Evolutionary conservation across 306 rosid species (phyloP).

Genomic region (Trichosanthes truncata): DNA sequence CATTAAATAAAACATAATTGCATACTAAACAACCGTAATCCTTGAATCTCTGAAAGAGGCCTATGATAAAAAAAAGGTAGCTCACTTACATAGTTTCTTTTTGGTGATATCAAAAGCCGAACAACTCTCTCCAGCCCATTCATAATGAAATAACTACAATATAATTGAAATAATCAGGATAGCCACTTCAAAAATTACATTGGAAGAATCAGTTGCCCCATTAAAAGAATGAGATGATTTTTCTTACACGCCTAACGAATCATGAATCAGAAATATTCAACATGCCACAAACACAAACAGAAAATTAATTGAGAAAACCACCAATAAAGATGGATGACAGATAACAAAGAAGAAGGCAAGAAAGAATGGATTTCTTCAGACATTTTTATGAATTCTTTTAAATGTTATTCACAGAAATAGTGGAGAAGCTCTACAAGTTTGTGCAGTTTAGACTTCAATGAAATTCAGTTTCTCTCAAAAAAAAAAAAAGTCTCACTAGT

Average conservation of each 20-base stretch:
- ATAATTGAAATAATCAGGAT: not conserved
- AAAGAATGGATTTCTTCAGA: not conserved
- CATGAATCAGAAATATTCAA: not conserved
- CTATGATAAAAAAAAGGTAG: not conserved
- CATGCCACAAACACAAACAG: not conserved
- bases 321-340: not conserved
- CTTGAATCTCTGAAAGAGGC: not conserved
- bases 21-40: slow-evolving; percentile 11
- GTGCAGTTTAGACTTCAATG: not conserved
- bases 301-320: not conserved
- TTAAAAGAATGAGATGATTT: not conserved
- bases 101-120: slow-evolving; percentile 70
- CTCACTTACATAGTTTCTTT: slow-evolving; percentile 76
- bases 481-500: not conserved
- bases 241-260: no score
- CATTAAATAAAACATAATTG: not conserved
- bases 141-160: slow-evolving; percentile 71
- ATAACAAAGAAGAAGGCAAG: not conserved
- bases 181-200: not conserved
- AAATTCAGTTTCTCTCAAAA: not conserved
- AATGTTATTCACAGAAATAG: not conserved
- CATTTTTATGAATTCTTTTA: not conserved
- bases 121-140: slow-evolving; percentile 92
- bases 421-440: not conserved
- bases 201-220: not conserved